These are phyloP conservation scores for Boletus patriciae DNA, from an alignment of 768 basidiomycete species.

Conservation along the genomic window DNA sequence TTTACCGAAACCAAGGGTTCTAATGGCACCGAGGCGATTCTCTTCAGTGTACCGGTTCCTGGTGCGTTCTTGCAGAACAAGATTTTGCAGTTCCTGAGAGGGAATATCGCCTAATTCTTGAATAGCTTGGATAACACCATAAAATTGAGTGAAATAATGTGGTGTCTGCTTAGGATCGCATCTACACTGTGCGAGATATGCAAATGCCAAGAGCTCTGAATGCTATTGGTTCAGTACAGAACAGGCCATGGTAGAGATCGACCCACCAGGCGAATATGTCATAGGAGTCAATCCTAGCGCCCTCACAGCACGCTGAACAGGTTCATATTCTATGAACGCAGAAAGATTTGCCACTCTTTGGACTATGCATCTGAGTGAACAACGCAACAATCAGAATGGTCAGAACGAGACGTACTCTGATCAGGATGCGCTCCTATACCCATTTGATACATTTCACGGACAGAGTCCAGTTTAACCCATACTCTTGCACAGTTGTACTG, in stretches of 20 bases:
- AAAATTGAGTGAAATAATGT: constrained; percentile 62
- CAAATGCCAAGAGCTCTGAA: constrained; percentile 72
- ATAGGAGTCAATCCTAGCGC: constrained; percentile 65
- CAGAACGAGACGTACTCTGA: constrained; percentile 53
- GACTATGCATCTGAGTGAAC: constrained; percentile 40
- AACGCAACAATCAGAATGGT: background rate
- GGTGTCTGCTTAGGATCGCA: constrained; percentile 70
- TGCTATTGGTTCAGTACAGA: constrained; percentile 3
- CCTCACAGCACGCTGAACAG: constrained; percentile 42
- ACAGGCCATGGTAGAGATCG: background rate
- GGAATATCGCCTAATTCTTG: constrained; percentile 48
- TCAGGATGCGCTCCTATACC: constrained; percentile 76
- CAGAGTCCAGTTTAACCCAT: constrained; percentile 56
- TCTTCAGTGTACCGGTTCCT: constrained; percentile 62
- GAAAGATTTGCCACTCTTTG: constrained; percentile 51
- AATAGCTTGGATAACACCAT: constrained; percentile 50
- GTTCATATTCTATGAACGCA: constrained; percentile 41
- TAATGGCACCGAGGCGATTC: constrained; percentile 51
- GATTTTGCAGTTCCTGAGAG: constrained; percentile 50
- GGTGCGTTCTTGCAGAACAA: constrained; percentile 60
- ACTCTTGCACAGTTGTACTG: constrained; percentile 41
- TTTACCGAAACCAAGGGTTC: constrained; percentile 64
- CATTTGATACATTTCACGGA: constrained; percentile 68
- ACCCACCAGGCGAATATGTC: constrained; percentile 63
- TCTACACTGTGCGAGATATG: constrained; percentile 77